Evolutionary conservation across 139 green algal species (phyloP), one percentile per base, ranked within the genome.

Genomic region (Pleodorina starrii): DNA sequence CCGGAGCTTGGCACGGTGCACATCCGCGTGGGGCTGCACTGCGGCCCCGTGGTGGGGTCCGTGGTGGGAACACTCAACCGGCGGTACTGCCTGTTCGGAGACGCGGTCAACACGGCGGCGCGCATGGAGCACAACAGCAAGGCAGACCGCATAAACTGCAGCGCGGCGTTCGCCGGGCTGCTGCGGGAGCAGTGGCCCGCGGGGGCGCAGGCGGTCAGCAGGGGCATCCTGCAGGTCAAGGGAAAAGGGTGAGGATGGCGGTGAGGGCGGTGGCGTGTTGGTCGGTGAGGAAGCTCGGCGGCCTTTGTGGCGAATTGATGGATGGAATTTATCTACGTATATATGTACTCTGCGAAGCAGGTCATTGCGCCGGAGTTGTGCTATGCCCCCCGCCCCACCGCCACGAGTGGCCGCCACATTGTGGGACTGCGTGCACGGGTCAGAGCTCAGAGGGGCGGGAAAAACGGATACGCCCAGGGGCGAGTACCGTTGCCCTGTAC

Each of bases 41-140:
- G 86, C 42, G 89, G 89, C 5, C 72, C 89, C 63, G 82, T 89
- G 66, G 84, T 91, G 36, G 71, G 43, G 43, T 50, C 35, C 9
- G 81, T 91, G 43, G 87, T 91, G 78, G 87, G 87, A 1, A 82
- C 35, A 0, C 32, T 80, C 72, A 84, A 84, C 66, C 44, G 69
- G 21, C 79, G 78, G 27, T 90, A 84, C 69, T 89, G 78, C 77
- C 59, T 95, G 11, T 95, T 94, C 60, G 87, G 87, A 14, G 87
- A 91, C 75, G 44, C 76, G 9, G 87, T 91, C 46, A 91, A 91
- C 75, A 83, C 68, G 17, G 87, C 87, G 3, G 63, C 69, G 27
- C 77, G 87, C 27, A 91, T 90, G 86, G 86, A 90, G 76, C 79
- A 83, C 63, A 90, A 90, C 75, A 81, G 75, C 44, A 69, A 82